phyloP scores from a whole-genome alignment of 2,329 filamentous ascomycete species.

The Exophiala mesophila region DNA sequence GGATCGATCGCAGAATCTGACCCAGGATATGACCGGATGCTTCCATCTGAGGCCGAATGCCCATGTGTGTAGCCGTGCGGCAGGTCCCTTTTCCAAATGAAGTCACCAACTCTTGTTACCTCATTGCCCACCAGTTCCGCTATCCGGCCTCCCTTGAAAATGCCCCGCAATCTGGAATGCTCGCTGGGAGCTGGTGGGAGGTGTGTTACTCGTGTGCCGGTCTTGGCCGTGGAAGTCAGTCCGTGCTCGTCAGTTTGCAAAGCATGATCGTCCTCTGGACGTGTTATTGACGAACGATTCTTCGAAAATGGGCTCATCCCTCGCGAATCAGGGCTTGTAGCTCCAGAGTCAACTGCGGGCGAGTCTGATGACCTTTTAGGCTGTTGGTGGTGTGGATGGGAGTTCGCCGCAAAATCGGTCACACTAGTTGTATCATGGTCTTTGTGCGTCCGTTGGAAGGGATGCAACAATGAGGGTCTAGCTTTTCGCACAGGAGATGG shows the following conservation, averaged over 20 bases:
- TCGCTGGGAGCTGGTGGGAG: constrained; percentile 37
- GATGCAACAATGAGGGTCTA: constrained; percentile 36
- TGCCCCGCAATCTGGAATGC: constrained; percentile 59
- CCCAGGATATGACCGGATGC: constrained; percentile 43
- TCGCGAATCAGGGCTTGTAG: constrained; percentile 22
- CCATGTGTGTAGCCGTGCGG: constrained; percentile 35
- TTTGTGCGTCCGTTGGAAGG: constrained; percentile 30
- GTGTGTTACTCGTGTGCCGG: constrained; percentile 44
- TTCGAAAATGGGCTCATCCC: constrained; percentile 19
- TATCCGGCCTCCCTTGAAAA: constrained; percentile 73
- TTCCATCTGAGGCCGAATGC: constrained; percentile 42
- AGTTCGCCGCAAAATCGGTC: constrained; percentile 25
- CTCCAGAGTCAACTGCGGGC: constrained; percentile 14
- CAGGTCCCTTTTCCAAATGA: constrained; percentile 55
- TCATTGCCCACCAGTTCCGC: constrained; percentile 67
- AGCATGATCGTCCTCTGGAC: constrained; percentile 7
- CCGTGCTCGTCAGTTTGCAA: constrained; percentile 12
- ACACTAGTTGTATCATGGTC: constrained; percentile 41
- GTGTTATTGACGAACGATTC: constrained; percentile 7
- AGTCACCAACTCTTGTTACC: constrained; percentile 57
- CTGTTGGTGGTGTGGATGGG: constrained; percentile 9
- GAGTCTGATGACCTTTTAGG: constrained; percentile 1
- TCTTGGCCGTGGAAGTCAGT: constrained; percentile 26
- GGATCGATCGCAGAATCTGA: constrained; percentile 42
- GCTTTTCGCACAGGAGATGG: constrained; percentile 61